phyloP scores from a whole-genome alignment of 371 early-diverging fungal genomes.

The Circinella minor region DNA sequence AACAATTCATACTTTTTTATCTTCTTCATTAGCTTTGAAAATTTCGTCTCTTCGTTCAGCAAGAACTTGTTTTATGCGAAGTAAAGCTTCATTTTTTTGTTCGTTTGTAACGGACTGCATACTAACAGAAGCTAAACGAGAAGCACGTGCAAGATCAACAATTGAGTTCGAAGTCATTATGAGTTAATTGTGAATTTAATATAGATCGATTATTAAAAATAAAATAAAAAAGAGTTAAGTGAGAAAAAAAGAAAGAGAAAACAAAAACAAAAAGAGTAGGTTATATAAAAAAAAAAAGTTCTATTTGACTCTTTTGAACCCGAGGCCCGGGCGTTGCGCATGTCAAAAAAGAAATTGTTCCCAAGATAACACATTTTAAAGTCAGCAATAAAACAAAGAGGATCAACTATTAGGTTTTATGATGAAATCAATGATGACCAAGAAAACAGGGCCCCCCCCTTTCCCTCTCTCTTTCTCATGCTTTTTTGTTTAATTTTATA shows the following conservation, averaged over 20 bases:
- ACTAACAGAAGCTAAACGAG: constrained; percentile 82
- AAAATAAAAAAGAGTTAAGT: too few relatives aligned
- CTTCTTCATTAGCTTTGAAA: constrained; percentile 79
- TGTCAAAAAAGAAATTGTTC: not conserved
- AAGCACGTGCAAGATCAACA: constrained; percentile 67
- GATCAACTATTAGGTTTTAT: not conserved
- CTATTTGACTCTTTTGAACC: not conserved
- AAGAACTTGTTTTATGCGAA: constrained; percentile 76
- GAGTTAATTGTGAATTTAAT: not conserved
- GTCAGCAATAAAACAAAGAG: too few relatives aligned
- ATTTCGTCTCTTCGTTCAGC: constrained; percentile 71
- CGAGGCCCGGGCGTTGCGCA: not conserved
- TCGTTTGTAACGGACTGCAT: constrained; percentile 77
- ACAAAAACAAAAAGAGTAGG: not conserved
- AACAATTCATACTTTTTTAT: constrained; percentile 70
- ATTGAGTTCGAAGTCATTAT: constrained; percentile 34
- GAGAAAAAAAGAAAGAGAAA: not conserved
- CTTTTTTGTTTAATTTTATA: too few relatives aligned
- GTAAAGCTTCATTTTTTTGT: constrained; percentile 82
- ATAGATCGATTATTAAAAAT: constrained; percentile 1
- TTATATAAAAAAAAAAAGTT: not conserved
- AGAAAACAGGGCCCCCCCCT: not conserved
- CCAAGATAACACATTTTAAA: not conserved
- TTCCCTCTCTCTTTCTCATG: not conserved
- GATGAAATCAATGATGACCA: not conserved